Percentiles rank a stretch among this genome's conserved stretches.
Conservation (phyloP, 768 basidiomycete genomes). For the Mycena vitilis region DNA sequence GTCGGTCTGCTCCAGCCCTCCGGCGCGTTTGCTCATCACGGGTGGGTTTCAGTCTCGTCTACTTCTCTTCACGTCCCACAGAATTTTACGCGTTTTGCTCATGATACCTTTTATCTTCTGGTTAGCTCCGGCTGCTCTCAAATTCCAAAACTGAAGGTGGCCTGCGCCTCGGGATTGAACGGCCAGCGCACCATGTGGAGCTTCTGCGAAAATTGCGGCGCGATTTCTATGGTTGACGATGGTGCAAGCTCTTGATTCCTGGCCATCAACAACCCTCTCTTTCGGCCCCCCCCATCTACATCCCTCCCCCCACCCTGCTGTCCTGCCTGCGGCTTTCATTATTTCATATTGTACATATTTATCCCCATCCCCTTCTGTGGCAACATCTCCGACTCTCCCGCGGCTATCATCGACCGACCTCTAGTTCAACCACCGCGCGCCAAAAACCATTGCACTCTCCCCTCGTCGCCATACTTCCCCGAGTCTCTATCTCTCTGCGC, state of each 20-base stretch:
- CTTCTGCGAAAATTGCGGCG: constrained; percentile 89
- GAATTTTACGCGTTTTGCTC: constrained; percentile 21
- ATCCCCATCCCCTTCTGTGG: constrained; percentile 36
- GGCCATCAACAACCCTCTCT: constrained; percentile 22
- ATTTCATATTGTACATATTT: constrained; percentile 42
- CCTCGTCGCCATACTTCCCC: neutral
- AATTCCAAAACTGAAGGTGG: constrained; percentile 85
- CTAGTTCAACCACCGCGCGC: neutral
- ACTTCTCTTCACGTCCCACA: constrained; percentile 12
- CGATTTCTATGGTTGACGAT: constrained; percentile 88
- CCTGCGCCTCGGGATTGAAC: constrained; percentile 75
- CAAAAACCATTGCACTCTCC: constrained; percentile 7
- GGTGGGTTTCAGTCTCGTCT: constrained; percentile 57
- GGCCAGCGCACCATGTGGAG: constrained; percentile 89
- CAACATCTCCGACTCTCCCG: constrained; percentile 33
- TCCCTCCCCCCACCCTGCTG: constrained; percentile 26
- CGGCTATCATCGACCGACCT: constrained; percentile 13
- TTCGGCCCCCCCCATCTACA: constrained; percentile 31
- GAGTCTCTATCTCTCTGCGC: neutral
- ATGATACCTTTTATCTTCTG: constrained; percentile 19
- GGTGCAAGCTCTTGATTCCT: constrained; percentile 56
- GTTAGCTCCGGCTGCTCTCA: constrained; percentile 75
- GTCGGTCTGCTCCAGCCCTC: constrained; percentile 79
- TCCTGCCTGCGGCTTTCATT: constrained; percentile 10
- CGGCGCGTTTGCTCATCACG: constrained; percentile 72